A percentile compares a stretch with the other conserved stretches of the same genome.
phyloP scores from a whole-genome alignment of 2,329 filamentous ascomycete genomes.

The Stemphylium beticola region DNA sequence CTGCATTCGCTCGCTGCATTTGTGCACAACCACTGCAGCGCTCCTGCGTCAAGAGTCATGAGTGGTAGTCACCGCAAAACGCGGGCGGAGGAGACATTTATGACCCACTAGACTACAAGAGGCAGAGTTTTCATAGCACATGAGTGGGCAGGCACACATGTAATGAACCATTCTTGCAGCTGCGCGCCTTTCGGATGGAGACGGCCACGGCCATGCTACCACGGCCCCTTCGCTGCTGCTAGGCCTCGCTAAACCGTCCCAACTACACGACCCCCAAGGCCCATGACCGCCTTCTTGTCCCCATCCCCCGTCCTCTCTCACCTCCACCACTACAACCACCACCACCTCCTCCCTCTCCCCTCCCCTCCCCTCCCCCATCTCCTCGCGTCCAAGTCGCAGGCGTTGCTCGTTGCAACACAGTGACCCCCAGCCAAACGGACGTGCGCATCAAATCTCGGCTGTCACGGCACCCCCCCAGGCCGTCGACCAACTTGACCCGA shows the following conservation, averaged over 20 bases:
- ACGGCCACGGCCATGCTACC: slow-evolving; percentile 2
- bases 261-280: slow-evolving; percentile 6
- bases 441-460: slow-evolving; percentile 17
- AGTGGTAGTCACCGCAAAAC: slow-evolving; percentile 27
- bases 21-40: slow-evolving; percentile 35
- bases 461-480: slow-evolving; percentile 15
- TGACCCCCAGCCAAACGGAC: slow-evolving; percentile 13
- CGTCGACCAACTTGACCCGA: slow-evolving; percentile 12
- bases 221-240: slow-evolving; percentile 10
- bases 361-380: slow-evolving; percentile 13
- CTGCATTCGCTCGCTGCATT: slow-evolving; percentile 18
- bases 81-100: slow-evolving; percentile 19
- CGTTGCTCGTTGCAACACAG: slow-evolving; percentile 27
- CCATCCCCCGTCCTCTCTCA: background rate
- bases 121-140: slow-evolving; percentile 28
- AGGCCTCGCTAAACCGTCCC: slow-evolving; percentile 14
- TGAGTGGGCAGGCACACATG: slow-evolving; percentile 21
- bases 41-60: slow-evolving; percentile 27
- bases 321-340: slow-evolving; percentile 7
- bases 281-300: slow-evolving; percentile 3
- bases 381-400: slow-evolving; percentile 22
- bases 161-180: slow-evolving; percentile 31
- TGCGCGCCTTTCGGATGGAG: slow-evolving; percentile 12
- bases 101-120: slow-evolving; percentile 29
- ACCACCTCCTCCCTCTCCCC: slow-evolving; percentile 9